Evolutionary conservation across 371 early-diverging fungal species (phyloP), one percentile per base, ranked within the genome.

Genomic region (Parasitella parasitica): DNA sequence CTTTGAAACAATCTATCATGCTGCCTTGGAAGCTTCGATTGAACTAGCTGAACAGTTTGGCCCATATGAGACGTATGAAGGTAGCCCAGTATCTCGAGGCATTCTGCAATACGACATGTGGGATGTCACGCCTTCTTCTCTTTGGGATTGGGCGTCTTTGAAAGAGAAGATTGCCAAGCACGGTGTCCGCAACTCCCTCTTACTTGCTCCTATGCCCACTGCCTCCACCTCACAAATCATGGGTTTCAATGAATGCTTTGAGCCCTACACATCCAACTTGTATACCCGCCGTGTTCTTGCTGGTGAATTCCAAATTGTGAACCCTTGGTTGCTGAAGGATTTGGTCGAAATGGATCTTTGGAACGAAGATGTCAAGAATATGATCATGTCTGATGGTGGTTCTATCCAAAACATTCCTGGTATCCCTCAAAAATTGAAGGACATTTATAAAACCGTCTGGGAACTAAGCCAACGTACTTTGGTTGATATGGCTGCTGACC

Each of bases 301-400:
- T 24, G 99, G 99, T 34, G 99, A 99, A 78, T 99, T 99, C 91
- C 99, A 99, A 79, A 89, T 99, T 48, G 99, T 99, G 39, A 99
- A 99, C 79, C 92, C 88, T 46, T 94, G 95, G 78, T 73, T 99
- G 66, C 75, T 99, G 62, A 91, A 94, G 64, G 98, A 98, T 59
- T 81, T 99, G 61, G 91, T 94, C 5, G 91, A 93, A 54, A 80
- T 94, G 56, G 91, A 90, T 35, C 71, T 98, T 37, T 99, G 99
- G 99, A 88, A 91, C 71, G 93, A 97, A 46, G 80, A 86, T 30
- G 94, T 98, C 88, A 95, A 95, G 80, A 95, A 99, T 71, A 84
- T 91, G 62, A 92, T 99, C 50, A 83, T 99, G 57, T 90, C 93
- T 62, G 99, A 99, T 64, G 93, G 91, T 63, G 99, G 99, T 4